Evolutionary conservation across 441 rosid genomes (phyloP), one percentile per base, ranked within the genome.

Genomic region (Euphorbia schlechtendalii): DNA sequence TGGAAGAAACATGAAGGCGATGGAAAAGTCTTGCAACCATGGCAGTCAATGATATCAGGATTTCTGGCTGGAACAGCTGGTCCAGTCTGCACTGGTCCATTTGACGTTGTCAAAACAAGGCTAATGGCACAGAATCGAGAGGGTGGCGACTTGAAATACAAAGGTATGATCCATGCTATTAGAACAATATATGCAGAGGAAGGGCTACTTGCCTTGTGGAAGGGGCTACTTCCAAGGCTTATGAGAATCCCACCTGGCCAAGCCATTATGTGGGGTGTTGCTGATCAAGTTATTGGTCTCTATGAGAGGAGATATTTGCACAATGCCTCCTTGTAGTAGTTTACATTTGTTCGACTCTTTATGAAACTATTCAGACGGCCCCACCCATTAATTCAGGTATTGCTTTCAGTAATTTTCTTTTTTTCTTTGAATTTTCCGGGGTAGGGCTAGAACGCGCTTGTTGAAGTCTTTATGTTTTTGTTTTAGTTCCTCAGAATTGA

Each of bases 1-100:
- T 93, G 99, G 99, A 81, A 84, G 76, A 93, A 93, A 77, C 83
- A 93, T 11, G 99, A 93, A 81, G 99, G 96, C 0, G 99, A 93
- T 43, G 91, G 96, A 65, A 84, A 70, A 80, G 81, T 76, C 34
- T 82, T 93, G 71, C 97, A 75, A 62, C 91, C 96, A 14, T 90
- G 96, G 97, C 96, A 90, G 65, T 93, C 99, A 30, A 93, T 93
- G 99, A 79, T 93, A 64, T 90, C 96, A 0, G 97, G 99, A 49
- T 93, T 93, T 64, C 88, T 88, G 57, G 99, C 95, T 5, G 99
- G 97, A 74, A 86, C 93, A 0, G 96, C 83, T 0, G 97, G 98
- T 69, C 98, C 97, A 8, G 72, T 86, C 13, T 90, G 99, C 73
- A 93, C 99, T 0, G 99, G 98, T 11, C 98, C 98, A 0, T 93